Evolutionary conservation across 2,329 filamentous ascomycete species (phyloP).

Genomic region (Tolypocladium tundrense): DNA sequence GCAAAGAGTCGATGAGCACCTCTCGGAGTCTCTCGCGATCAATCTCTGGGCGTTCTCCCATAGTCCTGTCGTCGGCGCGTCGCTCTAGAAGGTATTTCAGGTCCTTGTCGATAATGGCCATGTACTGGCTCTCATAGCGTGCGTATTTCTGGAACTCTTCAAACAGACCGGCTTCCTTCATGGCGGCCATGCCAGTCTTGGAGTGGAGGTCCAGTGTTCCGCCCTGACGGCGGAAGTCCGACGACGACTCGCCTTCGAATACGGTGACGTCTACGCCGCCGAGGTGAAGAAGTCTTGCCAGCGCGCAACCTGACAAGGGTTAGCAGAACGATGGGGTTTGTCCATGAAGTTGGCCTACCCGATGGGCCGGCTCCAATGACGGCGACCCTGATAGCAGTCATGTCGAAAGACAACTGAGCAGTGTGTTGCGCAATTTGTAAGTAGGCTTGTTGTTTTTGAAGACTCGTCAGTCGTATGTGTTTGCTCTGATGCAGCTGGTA

Average conservation of each 20-base stretch:
- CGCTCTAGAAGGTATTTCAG: conserved; percentile 22
- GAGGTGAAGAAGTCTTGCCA: conserved; percentile 40
- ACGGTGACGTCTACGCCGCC: conserved; percentile 34
- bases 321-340: background rate
- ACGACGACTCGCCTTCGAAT: conserved; percentile 36
- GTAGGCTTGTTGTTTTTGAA: background rate
- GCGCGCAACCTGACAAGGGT: conserved; percentile 11
- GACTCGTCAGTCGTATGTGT: background rate
- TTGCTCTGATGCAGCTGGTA: background rate
- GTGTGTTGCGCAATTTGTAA: too few relatives aligned
- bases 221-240: conserved; percentile 36
- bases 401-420: background rate
- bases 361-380: background rate
- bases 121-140: conserved; percentile 40
- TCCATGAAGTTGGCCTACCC: background rate
- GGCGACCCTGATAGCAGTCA: background rate
- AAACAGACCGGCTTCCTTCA: conserved; percentile 38
- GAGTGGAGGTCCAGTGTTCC: conserved; percentile 46
- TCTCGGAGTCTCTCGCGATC: conserved; percentile 35
- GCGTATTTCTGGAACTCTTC: conserved; percentile 38
- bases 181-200: conserved; percentile 36
- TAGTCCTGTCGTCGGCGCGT: conserved; percentile 13
- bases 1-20: conserved; percentile 34
- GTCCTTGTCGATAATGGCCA: conserved; percentile 34
- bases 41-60: conserved; percentile 36